These are phyloP conservation scores for Diaporthe sp. DNA, from an alignment of 2,329 filamentous ascomycete genomes.

Conservation along the genomic window DNA sequence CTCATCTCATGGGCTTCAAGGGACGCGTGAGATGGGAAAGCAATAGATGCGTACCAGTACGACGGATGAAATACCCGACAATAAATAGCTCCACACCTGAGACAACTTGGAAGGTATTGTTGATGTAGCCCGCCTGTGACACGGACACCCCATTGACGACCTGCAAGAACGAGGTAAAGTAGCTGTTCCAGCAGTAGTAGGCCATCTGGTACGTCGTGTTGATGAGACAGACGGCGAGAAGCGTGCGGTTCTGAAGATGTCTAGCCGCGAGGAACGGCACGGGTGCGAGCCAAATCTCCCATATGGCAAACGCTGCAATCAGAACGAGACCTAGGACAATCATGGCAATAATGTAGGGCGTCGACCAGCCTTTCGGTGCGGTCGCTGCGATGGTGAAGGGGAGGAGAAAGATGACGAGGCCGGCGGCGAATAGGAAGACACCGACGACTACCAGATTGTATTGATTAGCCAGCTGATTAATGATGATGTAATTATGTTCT, in stretches of 20 bases:
- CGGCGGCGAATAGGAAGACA: conserved; percentile 67
- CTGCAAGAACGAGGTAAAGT: conserved; percentile 68
- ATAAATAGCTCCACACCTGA: conserved; percentile 62
- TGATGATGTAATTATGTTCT: neutral
- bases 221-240: conserved; percentile 63
- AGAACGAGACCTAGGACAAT: conserved; percentile 70
- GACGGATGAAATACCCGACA: conserved; percentile 60
- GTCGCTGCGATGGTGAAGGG: conserved; percentile 70
- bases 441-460: conserved; percentile 56
- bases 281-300: conserved; percentile 69
- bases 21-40: neutral
- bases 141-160: conserved; percentile 60
- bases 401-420: conserved; percentile 72
- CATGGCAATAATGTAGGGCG: conserved; percentile 70
- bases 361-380: conserved; percentile 63
- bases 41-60: conserved; percentile 55
- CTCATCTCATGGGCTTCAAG: no score
- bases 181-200: conserved; percentile 66
- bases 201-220: conserved; percentile 59
- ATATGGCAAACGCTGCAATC: conserved; percentile 62
- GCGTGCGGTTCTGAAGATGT: conserved; percentile 64
- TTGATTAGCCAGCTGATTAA: neutral
- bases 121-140: conserved; percentile 60
- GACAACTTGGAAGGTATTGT: conserved; percentile 64
- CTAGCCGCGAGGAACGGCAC: conserved; percentile 67